Conservation (phyloP, 345 rosid genomes). For the Corchorus olitorius region DNA sequence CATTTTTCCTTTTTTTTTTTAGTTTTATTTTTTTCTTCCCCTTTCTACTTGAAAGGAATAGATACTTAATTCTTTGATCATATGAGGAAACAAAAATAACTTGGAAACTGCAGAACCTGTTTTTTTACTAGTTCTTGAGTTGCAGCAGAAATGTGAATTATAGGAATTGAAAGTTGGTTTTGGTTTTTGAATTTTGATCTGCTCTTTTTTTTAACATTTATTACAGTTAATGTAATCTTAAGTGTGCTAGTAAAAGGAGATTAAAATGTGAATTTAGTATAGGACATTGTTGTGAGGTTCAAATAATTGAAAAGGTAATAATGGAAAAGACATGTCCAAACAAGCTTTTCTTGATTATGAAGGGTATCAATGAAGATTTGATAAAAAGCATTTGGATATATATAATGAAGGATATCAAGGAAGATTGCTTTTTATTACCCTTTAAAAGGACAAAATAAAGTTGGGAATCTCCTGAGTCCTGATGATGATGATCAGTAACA, state of each 20-base stretch:
- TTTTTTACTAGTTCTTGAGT: slow-evolving; percentile 15
- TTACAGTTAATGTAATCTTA: neutral
- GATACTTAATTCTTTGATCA: slow-evolving; percentile 36
- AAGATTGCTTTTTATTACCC: slow-evolving; percentile 30
- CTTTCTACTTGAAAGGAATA: slow-evolving; percentile 40
- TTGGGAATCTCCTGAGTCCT: slow-evolving; percentile 25
- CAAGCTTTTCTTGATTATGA: slow-evolving; percentile 29
- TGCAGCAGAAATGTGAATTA: slow-evolving; percentile 30
- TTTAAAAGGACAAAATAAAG: slow-evolving; percentile 29
- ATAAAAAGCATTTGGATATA: slow-evolving; percentile 14
- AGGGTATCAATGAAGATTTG: slow-evolving; percentile 38
- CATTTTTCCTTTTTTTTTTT: slow-evolving; percentile 14
- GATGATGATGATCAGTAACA: slow-evolving; percentile 4
- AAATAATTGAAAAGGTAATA: slow-evolving; percentile 18
- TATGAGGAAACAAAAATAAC: slow-evolving; percentile 20
- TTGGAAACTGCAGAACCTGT: neutral
- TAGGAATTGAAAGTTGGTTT: neutral
- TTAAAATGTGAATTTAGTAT: neutral
- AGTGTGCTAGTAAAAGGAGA: neutral
- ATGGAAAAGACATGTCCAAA: slow-evolving; percentile 17
- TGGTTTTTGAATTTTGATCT: slow-evolving; percentile 12
- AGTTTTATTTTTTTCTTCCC: neutral
- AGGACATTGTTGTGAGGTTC: neutral
- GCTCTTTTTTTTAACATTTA: neutral
- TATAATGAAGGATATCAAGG: slow-evolving; percentile 26